phyloP scores from a whole-genome alignment of 345 rosid genomes.

The Hibiscus tridactylites region DNA sequence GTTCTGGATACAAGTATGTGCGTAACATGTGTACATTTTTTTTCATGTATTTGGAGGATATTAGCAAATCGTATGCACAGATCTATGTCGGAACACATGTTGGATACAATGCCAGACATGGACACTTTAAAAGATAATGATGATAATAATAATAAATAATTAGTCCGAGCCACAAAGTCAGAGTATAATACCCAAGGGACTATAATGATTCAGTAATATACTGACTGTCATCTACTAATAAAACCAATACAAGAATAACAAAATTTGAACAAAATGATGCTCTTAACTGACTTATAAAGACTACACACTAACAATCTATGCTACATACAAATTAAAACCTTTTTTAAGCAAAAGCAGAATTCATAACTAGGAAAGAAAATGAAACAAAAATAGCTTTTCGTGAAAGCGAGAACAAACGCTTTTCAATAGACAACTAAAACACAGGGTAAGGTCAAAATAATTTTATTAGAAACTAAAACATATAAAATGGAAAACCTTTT shows the following conservation, averaged over 20 bases:
- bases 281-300: not conserved
- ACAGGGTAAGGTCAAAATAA: not conserved
- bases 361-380: not conserved
- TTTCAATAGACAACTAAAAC: not conserved
- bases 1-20: too few species aligned
- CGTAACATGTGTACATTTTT: too few species aligned
- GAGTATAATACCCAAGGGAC: too few species aligned
- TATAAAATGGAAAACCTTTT: not conserved
- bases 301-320: not conserved
- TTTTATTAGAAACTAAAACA: not conserved
- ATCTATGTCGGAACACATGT: too few species aligned
- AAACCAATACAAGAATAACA: not conserved
- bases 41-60: too few species aligned
- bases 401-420: not conserved
- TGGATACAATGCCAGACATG: too few species aligned
- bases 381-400: not conserved
- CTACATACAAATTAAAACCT: not conserved
- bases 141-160: too few species aligned
- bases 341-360: not conserved
- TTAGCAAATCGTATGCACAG: too few species aligned
- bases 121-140: too few species aligned
- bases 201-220: not conserved
- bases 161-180: too few species aligned
- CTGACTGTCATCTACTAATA: not conserved
- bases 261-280: not conserved